Evolutionary conservation across 2,329 filamentous ascomycete species (phyloP).

Genomic region (Arthroderma sp.): DNA sequence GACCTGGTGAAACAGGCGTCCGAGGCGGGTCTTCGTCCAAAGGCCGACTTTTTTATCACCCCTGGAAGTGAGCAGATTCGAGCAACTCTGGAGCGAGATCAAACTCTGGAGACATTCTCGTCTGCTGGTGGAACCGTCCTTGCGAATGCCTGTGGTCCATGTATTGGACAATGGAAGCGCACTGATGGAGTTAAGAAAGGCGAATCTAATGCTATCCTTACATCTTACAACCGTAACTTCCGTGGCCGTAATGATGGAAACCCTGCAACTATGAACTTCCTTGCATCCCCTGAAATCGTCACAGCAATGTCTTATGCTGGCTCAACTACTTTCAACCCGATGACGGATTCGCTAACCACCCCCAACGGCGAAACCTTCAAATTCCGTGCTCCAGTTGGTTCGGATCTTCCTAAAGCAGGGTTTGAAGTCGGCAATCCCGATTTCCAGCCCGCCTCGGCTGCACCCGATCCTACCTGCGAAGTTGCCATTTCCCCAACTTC

Average conservation of each 20-base stretch:
- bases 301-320: constrained; percentile 93
- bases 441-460: constrained; percentile 59
- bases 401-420: constrained; percentile 51
- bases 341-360: constrained; percentile 72
- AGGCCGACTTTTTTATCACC: constrained; percentile 86
- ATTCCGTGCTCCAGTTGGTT: constrained; percentile 60
- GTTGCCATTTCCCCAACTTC: constrained; percentile 80
- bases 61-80: constrained; percentile 95
- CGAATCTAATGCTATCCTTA: constrained; percentile 83
- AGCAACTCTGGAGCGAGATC: constrained; percentile 79
- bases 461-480: constrained; percentile 55
- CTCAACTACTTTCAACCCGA: constrained; percentile 86
- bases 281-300: constrained; percentile 90
- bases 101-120: constrained; percentile 73
- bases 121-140: constrained; percentile 77
- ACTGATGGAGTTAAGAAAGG: constrained; percentile 76
- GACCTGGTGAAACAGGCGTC: constrained; percentile 83
- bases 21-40: constrained; percentile 78
- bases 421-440: constrained; percentile 67
- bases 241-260: constrained; percentile 95
- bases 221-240: constrained; percentile 98
- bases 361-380: constrained; percentile 70
- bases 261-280: constrained; percentile 94
- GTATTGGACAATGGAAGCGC: constrained; percentile 90
- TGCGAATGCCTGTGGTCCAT: constrained; percentile 88